Evolutionary conservation across 495 filamentous ascomycete genomes (phyloP), one percentile per base, ranked within the genome.

Genomic region (Talaromyces nanjingensis): DNA sequence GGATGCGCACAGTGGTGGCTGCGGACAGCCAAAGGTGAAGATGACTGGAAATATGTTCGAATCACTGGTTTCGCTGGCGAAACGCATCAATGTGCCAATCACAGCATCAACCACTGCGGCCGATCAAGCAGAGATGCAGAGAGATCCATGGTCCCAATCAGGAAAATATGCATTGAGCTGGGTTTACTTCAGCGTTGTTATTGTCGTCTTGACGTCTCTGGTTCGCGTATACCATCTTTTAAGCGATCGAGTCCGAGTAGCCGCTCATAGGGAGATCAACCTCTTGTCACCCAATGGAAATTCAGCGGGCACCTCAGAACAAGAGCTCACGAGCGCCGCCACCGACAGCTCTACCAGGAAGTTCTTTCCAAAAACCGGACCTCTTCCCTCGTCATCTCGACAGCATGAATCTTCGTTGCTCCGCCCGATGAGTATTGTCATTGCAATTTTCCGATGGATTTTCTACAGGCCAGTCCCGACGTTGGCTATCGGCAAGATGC

Each of bases 121-220:
- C 3, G 80, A 93, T 42, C 78, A 89, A 16, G 87, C 89, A 70
- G 91, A 92, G 29, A 84, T 84, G 70, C 88, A 86, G 16, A 76
- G 87, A 71, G 92, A 96, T 75, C 88, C 91, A 55, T 96, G 89
- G 88, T 79, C 71, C 11, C 71, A 89, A 71, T 85, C 90, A n/a
- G 90, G 88, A 12, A 93, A 96, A 77, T 96, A 96, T 74, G 90
- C 81, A n/a, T 74, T 91, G 62, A 91, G 89, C 37, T 94, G 90
- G 86, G 89, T 91, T 3, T 96, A 93, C 72, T 94, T 96, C 67
- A 85, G 87, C 53, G 70, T 96, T 27, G 84, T 90, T 60, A 69
- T 96, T 53, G 75, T 92, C 63, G 79, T 84, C 47, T 63, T 86
- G 62, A 82, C 91, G 9, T 73, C 84, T 3, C 69, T 85, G 12